Conservation (phyloP, 805 yeast species). For the Candida germanica region DNA sequence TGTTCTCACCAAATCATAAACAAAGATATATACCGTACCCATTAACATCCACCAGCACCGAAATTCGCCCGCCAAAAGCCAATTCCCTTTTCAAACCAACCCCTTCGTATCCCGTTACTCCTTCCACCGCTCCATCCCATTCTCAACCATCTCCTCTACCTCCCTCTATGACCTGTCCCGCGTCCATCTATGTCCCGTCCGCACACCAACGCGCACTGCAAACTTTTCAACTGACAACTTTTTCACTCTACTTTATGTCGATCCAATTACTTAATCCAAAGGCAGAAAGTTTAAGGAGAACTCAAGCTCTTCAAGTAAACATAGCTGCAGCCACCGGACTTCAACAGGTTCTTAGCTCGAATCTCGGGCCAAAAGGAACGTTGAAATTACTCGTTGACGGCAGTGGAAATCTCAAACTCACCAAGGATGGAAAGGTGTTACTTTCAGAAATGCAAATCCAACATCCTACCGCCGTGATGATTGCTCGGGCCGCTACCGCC, state of each 20-base stretch:
- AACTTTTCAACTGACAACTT: background rate
- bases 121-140: too few species aligned
- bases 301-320: slow-evolving; percentile 93
- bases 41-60: too few species aligned
- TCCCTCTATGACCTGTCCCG: background rate
- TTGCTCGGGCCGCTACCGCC: slow-evolving; percentile 95
- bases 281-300: slow-evolving; percentile 94
- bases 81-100: too few species aligned
- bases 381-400: slow-evolving; percentile 96
- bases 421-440: slow-evolving; percentile 95
- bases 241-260: slow-evolving; percentile 31
- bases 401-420: slow-evolving; percentile 89
- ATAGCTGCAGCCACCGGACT: slow-evolving; percentile 95
- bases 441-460: slow-evolving; percentile 93
- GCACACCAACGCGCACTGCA: background rate
- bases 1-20: too few species aligned
- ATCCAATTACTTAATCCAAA: slow-evolving; percentile 92
- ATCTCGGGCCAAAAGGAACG: slow-evolving; percentile 96
- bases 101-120: too few species aligned
- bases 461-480: slow-evolving; percentile 49
- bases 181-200: background rate
- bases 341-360: slow-evolving; percentile 86
- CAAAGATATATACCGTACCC: too few species aligned
- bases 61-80: too few species aligned
- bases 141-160: too few species aligned